These are phyloP conservation scores for Larix kaempferi DNA, from an alignment of 75 land plant species.

Conservation along the genomic window DNA sequence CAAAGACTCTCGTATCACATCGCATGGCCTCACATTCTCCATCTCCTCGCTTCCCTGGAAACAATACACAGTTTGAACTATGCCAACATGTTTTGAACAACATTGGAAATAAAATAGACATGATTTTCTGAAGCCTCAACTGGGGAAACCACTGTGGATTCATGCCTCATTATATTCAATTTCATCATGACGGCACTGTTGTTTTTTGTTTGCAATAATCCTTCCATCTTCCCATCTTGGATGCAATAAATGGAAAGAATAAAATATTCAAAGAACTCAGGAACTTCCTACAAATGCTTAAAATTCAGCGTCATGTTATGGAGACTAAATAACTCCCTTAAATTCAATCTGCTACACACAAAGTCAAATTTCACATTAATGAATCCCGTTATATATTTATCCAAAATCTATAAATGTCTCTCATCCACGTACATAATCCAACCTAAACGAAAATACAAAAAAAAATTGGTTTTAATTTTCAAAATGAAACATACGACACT, in stretches of 20 bases:
- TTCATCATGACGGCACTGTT: not conserved
- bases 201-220: conserved; percentile 3
- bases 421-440: too few relatives aligned
- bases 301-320: too few relatives aligned
- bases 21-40: conserved; percentile 37
- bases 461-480: too few relatives aligned
- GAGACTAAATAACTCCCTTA: too few relatives aligned
- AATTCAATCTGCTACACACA: too few relatives aligned
- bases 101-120: conserved; percentile 76
- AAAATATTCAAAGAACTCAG: too few relatives aligned
- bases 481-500: too few relatives aligned
- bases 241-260: not conserved
- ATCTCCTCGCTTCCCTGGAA: conserved; percentile 43
- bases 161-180: conserved; percentile 28
- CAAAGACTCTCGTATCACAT: conserved; percentile 57
- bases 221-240: not conserved
- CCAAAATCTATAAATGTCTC: too few relatives aligned
- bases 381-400: too few relatives aligned
- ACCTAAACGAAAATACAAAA: too few relatives aligned
- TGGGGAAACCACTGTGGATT: conserved; percentile 59
- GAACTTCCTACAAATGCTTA: too few relatives aligned
- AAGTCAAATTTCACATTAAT: too few relatives aligned
- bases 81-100: conserved; percentile 88
- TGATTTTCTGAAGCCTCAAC: conserved; percentile 50
- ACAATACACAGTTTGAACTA: conserved; percentile 62